phyloP scores from a whole-genome alignment of 2,329 filamentous ascomycete genomes.

The Fusarium guadeloupense region DNA sequence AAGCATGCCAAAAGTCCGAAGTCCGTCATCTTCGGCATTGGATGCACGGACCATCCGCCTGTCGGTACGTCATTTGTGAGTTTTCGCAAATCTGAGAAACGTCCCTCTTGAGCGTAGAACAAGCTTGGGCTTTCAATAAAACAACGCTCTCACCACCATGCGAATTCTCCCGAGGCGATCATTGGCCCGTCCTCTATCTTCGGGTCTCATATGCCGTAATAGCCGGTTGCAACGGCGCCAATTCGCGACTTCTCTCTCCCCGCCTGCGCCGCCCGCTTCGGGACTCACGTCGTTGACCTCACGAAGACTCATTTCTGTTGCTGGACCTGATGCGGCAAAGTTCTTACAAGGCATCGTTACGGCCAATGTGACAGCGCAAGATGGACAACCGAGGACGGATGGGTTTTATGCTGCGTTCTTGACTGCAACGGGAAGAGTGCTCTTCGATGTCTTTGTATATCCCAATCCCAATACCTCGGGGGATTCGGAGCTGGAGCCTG shows the following conservation, averaged over 20 bases:
- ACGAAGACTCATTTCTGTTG: conserved; percentile 80
- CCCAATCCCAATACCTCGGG: conserved; percentile 56
- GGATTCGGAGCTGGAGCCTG: conserved; percentile 41
- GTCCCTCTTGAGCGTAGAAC: conserved; percentile 14
- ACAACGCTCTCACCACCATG: conserved; percentile 31
- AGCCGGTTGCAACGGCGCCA: conserved; percentile 47
- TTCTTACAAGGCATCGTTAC: conserved; percentile 92
- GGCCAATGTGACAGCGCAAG: conserved; percentile 56
- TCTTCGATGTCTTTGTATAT: conserved; percentile 93
- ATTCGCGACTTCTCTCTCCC: conserved; percentile 44
- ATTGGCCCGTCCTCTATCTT: conserved; percentile 25
- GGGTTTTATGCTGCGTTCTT: conserved; percentile 87
- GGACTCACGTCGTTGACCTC: conserved; percentile 70
- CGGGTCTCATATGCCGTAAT: conserved; percentile 43
- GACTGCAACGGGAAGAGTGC: conserved; percentile 82
- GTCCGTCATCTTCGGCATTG: conserved; percentile 8
- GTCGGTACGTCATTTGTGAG: conserved; percentile 38
- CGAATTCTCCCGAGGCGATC: conserved; percentile 39
- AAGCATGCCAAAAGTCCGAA: conserved; percentile 25
- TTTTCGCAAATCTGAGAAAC: conserved; percentile 31
- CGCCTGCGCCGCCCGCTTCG: conserved; percentile 55
- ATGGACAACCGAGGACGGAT: conserved; percentile 50
- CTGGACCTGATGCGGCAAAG: conserved; percentile 79
- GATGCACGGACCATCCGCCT: conserved; percentile 30
- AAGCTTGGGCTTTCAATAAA: conserved; percentile 7